Evolutionary conservation across 2,329 filamentous ascomycete genomes (phyloP).

Genomic region (Calonectria pseudoreteaudii): DNA sequence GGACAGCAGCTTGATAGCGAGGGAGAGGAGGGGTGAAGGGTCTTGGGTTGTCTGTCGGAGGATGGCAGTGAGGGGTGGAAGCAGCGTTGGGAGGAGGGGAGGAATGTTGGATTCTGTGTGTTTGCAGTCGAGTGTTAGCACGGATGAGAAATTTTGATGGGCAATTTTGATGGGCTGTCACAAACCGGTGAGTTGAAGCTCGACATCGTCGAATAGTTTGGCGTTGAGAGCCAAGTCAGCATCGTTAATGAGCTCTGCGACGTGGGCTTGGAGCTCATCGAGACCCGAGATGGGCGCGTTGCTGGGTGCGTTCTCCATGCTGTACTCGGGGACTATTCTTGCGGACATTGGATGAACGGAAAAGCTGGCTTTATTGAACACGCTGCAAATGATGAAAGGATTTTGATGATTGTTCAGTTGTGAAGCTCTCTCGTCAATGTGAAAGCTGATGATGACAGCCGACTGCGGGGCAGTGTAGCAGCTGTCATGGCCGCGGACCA

Average conservation of each 20-base stretch:
- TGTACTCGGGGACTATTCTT: conserved; percentile 51
- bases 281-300: conserved; percentile 59
- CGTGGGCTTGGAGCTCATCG: conserved; percentile 65
- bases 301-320: conserved; percentile 44
- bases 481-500: conserved; percentile 23
- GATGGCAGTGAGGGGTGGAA: conserved; percentile 65
- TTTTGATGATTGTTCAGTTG: neutral
- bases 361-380: neutral
- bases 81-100: conserved; percentile 62
- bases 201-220: conserved; percentile 69
- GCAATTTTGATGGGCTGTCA: neutral
- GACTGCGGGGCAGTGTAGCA: conserved; percentile 22
- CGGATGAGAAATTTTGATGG: no score
- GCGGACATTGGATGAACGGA: conserved; percentile 40
- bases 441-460: neutral
- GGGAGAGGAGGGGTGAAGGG: conserved; percentile 61
- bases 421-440: neutral
- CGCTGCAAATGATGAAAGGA: neutral
- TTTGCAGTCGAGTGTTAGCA: neutral
- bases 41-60: conserved; percentile 64
- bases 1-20: conserved; percentile 67
- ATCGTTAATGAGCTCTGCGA: conserved; percentile 61
- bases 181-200: conserved; percentile 68
- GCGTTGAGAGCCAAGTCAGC: conserved; percentile 56
- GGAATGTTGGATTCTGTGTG: conserved; percentile 62